Evolutionary conservation across 1,284 basidiomycete genomes (phyloP).

Genomic region (Vanrija sp.): DNA sequence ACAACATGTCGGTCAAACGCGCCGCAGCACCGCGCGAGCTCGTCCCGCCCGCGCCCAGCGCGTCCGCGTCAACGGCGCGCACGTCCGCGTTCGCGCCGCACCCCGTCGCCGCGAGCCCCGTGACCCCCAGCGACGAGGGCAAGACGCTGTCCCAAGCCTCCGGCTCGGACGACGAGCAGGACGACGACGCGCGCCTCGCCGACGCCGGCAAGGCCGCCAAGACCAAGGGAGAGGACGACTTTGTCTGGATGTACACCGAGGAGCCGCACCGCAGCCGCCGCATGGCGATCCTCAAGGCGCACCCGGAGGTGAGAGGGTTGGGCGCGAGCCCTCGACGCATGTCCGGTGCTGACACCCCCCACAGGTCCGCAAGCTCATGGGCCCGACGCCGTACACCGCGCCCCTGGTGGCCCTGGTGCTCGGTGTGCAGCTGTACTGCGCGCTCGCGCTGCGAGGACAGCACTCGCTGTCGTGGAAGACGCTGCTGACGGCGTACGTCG

Average conservation of each 20-base stretch:
- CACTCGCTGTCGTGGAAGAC: constrained; percentile 69
- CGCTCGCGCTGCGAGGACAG: constrained; percentile 63
- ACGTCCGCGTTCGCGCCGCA: constrained; percentile 6
- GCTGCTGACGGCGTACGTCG: constrained; percentile 71
- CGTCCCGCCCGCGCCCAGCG: background rate
- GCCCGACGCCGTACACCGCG: constrained; percentile 84
- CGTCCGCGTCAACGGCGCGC: background rate
- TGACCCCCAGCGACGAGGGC: constrained; percentile 1
- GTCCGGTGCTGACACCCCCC: background rate
- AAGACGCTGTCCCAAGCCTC: background rate
- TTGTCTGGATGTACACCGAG: constrained; percentile 94
- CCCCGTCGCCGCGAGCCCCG: background rate
- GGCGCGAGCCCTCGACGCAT: too few relatives aligned
- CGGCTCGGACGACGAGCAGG: background rate
- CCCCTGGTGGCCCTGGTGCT: constrained; percentile 79
- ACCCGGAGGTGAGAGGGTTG: constrained; percentile 76
- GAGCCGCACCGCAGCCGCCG: constrained; percentile 89
- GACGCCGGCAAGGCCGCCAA: background rate
- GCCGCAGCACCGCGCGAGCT: too few relatives aligned
- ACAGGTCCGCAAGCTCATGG: constrained; percentile 91
- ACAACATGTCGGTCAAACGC: too few relatives aligned
- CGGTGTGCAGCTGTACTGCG: constrained; percentile 65
- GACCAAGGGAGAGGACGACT: constrained; percentile 54
- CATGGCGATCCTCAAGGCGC: constrained; percentile 85
- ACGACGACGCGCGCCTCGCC: constrained; percentile 2